Base-by-base conservation (phyloP, 352 stramenopile species). In the Pythium rishiriense region DNA sequence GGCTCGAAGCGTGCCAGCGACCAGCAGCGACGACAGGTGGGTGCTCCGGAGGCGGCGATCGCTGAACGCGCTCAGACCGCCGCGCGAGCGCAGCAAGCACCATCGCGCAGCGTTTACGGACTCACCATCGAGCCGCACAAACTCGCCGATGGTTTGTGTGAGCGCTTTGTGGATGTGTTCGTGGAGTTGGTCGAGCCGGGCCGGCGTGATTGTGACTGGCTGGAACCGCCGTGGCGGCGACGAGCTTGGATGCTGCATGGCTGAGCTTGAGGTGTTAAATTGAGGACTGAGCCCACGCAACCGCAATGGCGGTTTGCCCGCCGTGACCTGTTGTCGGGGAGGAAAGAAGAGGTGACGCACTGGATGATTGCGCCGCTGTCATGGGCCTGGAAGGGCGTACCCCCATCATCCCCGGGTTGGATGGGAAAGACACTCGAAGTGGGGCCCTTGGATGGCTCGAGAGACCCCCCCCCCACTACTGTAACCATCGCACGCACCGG, bases 131-230 rank as follows among this genome's bases (percentile, higher is more conserved):
- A 76, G 50, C 10, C 62, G 31, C 11, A 53, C 33, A 39, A 83
- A 85, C 9, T 72, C 69, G 12, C 51, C 41, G 26, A 87, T 73
- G 11, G 78, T 83, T 33, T 74, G 41, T 1, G 53, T 58, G n/a
- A 87, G 64, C 14, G 55, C 53, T 2, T 62, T 53, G 26, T 81
- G 73, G 1, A 72, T 72, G 15, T 53, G 54, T 4, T 75, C 58
- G 42, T 81, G 72, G 58, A 69, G 82, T 9, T 46, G 60, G 42
- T 81, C 72, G 7, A 87, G 73, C 45, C 80, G 69, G 8, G 42
- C 41, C 6, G 22, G 10, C 0, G 22, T 61, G 2, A 70, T 28
- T 1, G 50, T 19, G 17, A 62, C 57, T 10, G 55, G 29, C 46
- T 17, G 24, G 42, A 69, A 69, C 3, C 56, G 54, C 15, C 19